These are phyloP conservation scores for Apiotrichum gracile DNA, from an alignment of 1,284 basidiomycete genomes.

Conservation along the genomic window DNA sequence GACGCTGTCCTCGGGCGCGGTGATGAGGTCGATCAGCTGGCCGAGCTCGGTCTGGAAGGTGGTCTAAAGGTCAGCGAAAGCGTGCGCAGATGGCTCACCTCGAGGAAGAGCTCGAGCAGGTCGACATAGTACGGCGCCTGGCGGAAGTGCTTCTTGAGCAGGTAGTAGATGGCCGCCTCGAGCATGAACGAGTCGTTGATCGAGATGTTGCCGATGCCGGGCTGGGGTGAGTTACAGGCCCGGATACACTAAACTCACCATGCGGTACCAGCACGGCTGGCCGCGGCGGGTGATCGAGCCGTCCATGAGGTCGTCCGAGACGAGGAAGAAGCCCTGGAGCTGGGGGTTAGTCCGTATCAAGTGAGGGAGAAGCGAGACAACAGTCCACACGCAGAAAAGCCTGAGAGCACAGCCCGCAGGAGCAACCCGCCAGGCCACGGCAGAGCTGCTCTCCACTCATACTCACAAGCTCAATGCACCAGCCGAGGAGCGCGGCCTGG, in stretches of 20 bases:
- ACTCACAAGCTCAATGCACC: conserved; percentile 90
- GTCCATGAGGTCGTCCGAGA: conserved; percentile 99
- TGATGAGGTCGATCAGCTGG: conserved; percentile 91
- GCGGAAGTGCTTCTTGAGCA: conserved; percentile 85
- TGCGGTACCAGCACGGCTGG: conserved; percentile 94
- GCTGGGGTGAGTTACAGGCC: conserved; percentile 25
- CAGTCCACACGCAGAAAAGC: no score
- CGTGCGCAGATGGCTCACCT: conserved; percentile 49
- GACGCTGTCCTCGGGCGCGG: conserved; percentile 83
- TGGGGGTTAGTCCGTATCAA: conserved; percentile 37
- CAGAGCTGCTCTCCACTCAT: background rate
- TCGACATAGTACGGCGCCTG: conserved; percentile 76
- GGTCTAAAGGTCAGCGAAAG: conserved; percentile 49
- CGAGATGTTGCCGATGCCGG: conserved; percentile 74
- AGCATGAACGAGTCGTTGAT: conserved; percentile 98
- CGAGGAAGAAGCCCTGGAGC: conserved; percentile 97
- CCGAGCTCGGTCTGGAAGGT: conserved; percentile 95
- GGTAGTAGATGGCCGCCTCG: conserved; percentile 85
- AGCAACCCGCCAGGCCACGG: no score
- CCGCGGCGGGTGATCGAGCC: conserved; percentile 83
- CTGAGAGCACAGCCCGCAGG: no score
- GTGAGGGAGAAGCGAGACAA: no score
- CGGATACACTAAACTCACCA: conserved; percentile 44
- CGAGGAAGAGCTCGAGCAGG: conserved; percentile 84
- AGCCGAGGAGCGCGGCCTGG: conserved; percentile 84